phyloP scores from a whole-genome alignment of 2,329 filamentous ascomycete genomes.

The Plenodomus tracheiphilus region DNA sequence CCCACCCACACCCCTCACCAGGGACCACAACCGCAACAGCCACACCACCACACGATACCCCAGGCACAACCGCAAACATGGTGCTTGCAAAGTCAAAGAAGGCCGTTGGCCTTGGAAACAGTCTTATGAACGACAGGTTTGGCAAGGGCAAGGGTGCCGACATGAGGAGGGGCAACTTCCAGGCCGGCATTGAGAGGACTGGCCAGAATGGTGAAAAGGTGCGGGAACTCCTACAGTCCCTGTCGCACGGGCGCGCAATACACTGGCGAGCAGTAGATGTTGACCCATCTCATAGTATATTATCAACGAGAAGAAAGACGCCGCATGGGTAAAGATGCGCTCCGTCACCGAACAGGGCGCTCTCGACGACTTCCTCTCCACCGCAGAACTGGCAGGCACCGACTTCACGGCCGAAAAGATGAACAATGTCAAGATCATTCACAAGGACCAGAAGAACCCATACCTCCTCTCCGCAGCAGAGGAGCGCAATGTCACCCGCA shows the following conservation, averaged over 20 bases:
- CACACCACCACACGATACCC: background rate
- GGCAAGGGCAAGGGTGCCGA: slow-evolving; percentile 86
- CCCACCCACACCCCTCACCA: slow-evolving; percentile 5
- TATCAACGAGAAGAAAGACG: slow-evolving; percentile 87
- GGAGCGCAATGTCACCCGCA: slow-evolving; percentile 75
- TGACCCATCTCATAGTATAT: slow-evolving; percentile 65
- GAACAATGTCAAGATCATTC: slow-evolving; percentile 99
- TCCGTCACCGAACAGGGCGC: slow-evolving; percentile 96
- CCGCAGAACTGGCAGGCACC: slow-evolving; percentile 94
- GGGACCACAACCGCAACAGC: background rate
- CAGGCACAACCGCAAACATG: slow-evolving; percentile 53
- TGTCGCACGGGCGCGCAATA: background rate
- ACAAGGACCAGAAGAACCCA: slow-evolving; percentile 93
- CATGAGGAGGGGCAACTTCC: slow-evolving; percentile 71
- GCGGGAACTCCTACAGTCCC: slow-evolving; percentile 10
- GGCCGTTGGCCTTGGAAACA: slow-evolving; percentile 90
- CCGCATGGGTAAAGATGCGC: slow-evolving; percentile 98
- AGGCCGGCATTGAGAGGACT: slow-evolving; percentile 68
- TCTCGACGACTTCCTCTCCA: slow-evolving; percentile 93
- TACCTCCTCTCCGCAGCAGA: slow-evolving; percentile 85
- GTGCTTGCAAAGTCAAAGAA: slow-evolving; percentile 92
- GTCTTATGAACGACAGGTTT: slow-evolving; percentile 98
- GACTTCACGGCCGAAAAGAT: slow-evolving; percentile 99
- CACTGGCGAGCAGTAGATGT: slow-evolving; percentile 15
- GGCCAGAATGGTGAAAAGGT: slow-evolving; percentile 77